phyloP scores from a whole-genome alignment of 768 basidiomycete species.

The Suillus discolor region DNA sequence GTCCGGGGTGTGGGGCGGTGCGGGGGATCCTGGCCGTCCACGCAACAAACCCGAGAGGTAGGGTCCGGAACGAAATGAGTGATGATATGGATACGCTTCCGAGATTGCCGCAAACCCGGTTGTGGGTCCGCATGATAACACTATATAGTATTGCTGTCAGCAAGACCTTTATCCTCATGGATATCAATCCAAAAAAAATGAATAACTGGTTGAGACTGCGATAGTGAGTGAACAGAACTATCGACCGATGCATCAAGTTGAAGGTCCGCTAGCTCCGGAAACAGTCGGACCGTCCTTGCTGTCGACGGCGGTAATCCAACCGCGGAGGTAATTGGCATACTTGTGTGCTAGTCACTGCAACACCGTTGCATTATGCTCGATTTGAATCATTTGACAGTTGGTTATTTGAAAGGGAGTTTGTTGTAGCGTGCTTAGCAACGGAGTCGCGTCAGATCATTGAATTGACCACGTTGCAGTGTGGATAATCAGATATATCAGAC shows the following conservation, averaged over 20 bases:
- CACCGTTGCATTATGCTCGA: background rate
- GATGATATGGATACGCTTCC: background rate
- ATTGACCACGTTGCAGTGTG: background rate
- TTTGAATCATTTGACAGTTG: background rate
- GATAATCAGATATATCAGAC: background rate
- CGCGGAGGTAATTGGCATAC: background rate
- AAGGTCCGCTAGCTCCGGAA: too few relatives aligned
- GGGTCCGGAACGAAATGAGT: background rate
- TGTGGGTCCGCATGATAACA: background rate
- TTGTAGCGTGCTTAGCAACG: background rate
- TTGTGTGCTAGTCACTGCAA: background rate
- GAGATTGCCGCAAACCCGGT: background rate
- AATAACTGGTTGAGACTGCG: too few relatives aligned
- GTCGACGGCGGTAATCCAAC: background rate
- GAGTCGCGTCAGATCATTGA: background rate
- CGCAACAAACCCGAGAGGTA: background rate
- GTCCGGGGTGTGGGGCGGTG: conserved; percentile 5
- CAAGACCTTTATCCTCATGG: too few relatives aligned
- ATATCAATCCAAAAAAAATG: too few relatives aligned
- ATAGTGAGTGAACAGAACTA: too few relatives aligned
- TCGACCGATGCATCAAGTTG: too few relatives aligned
- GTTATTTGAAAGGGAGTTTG: background rate
- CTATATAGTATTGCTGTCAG: background rate
- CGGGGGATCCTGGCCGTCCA: conserved; percentile 1
- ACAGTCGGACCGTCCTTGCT: too few relatives aligned